These are phyloP conservation scores for Picochlorum sp. DNA, from an alignment of 139 green algal species.

Conservation along the genomic window DNA sequence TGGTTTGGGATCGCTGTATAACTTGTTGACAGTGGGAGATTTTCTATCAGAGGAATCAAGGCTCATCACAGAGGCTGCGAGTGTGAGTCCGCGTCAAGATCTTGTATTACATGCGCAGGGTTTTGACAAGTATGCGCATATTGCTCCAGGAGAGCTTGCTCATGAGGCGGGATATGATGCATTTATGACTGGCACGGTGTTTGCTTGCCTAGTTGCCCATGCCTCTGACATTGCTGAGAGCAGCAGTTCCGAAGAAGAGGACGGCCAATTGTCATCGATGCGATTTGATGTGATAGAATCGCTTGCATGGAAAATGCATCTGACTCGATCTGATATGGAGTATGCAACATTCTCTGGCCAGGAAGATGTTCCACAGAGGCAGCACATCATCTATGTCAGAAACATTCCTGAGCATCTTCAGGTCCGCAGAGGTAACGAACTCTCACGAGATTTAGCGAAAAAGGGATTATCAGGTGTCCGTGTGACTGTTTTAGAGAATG, in stretches of 20 bases:
- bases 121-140: constrained; percentile 26
- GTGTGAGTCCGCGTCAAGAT: background rate
- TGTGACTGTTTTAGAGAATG: background rate
- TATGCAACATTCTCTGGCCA: constrained; percentile 17
- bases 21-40: background rate
- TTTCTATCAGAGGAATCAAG: background rate
- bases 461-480: background rate
- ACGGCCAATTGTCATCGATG: too few species aligned
- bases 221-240: background rate
- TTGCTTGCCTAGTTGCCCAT: constrained; percentile 14
- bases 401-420: background rate
- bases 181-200: constrained; percentile 60
- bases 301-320: constrained; percentile 19
- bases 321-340: constrained; percentile 19
- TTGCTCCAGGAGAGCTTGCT: constrained; percentile 13
- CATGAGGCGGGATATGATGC: constrained; percentile 75
- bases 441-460: background rate
- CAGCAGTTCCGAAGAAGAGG: background rate
- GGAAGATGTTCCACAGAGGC: background rate
- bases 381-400: constrained; percentile 8
- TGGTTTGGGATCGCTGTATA: background rate
- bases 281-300: constrained; percentile 7
- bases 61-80: background rate
- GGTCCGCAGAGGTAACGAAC: background rate
- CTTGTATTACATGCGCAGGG: constrained; percentile 23